A percentile compares a stretch with the other conserved stretches of the same genome.
These are phyloP conservation scores for Fusarium sp. DNA, from an alignment of 2,329 filamentous ascomycete genomes.

Conservation along the genomic window DNA sequence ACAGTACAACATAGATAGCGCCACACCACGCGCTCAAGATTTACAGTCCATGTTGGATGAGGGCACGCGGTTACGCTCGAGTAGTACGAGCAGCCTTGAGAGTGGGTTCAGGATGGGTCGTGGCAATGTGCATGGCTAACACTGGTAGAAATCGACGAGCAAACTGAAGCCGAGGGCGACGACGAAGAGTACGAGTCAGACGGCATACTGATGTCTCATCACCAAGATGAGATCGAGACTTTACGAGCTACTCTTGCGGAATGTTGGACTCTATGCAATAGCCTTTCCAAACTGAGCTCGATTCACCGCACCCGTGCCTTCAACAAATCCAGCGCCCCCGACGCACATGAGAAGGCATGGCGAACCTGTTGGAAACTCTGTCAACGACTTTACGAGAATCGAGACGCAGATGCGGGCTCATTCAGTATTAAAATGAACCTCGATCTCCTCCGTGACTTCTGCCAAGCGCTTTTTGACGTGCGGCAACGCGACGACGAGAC, in stretches of 20 bases:
- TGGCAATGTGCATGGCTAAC: slow-evolving; percentile 22
- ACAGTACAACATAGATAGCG: slow-evolving; percentile 73
- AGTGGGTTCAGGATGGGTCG: slow-evolving; percentile 62
- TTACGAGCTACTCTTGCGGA: slow-evolving; percentile 84
- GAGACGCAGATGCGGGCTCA: slow-evolving; percentile 75
- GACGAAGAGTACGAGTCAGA: slow-evolving; percentile 64
- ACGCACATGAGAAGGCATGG: slow-evolving; percentile 90
- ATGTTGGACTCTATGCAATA: slow-evolving; percentile 96
- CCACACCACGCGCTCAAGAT: slow-evolving; percentile 87
- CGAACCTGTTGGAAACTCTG: slow-evolving; percentile 94
- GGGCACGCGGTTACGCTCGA: slow-evolving; percentile 68
- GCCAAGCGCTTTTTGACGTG: slow-evolving; percentile 90
- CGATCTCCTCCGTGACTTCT: slow-evolving; percentile 91
- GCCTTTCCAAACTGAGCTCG: slow-evolving; percentile 84
- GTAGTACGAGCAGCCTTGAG: slow-evolving; percentile 80
- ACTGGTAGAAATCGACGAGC: slow-evolving; percentile 66
- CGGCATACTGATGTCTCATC: slow-evolving; percentile 54
- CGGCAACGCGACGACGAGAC: slow-evolving; percentile 81
- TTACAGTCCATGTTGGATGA: slow-evolving; percentile 77
- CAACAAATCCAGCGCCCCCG: slow-evolving; percentile 77
- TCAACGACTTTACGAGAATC: slow-evolving; percentile 86
- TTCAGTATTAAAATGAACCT: slow-evolving; percentile 79
- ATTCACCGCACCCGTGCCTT: slow-evolving; percentile 85
- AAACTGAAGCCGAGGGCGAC: slow-evolving; percentile 64
- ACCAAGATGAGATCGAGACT: slow-evolving; percentile 73